Base-by-base conservation (phyloP, 2,329 filamentous ascomycete genomes). In the Domatiomyces globalis region DNA sequence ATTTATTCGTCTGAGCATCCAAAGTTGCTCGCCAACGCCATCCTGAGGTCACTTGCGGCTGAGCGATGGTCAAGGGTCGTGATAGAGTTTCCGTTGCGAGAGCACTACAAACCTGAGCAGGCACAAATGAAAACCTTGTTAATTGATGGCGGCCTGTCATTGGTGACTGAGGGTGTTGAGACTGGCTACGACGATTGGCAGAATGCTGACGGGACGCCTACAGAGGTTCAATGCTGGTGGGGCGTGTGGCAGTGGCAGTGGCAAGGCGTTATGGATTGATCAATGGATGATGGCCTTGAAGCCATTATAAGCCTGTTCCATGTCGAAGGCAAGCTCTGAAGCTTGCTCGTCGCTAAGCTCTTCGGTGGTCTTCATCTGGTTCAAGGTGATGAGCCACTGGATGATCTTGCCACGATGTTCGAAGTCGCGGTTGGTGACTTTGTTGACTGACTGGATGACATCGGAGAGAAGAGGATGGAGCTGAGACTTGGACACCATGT, bases 361-460 rank as follows among this genome's bases (percentile, higher is more conserved):
- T 63, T 96, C 89, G 1, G 87, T 88, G 7, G 89, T 92, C 64
- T 87, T 87, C 92, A 98, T 96, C 70, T 95, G 89, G 65, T 98
- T 98, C 57, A 98, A 73, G 5, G 87, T 85, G 62, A 98, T 98
- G 59, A 98, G 76, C 92, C 92, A 98, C 67, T 95, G 89, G 51
- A 98, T 88, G 61, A 98, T 96, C 76, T 96, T 95, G 61, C 86
- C 88, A 60, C 94, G 83, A 64, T 83, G 89, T 60, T 95, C 89
- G 65, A 96, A 98, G 62, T 96, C 89, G 56, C 83, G 79, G 65
- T 94, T 87, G 2, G 89, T 95, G 57, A 96, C 92, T 64, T 92
- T 92, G 70, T 96, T 96, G 57, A 95, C 90, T 2, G 87, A 89
- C 63, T 95, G 90, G 55, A 96, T 98, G 17, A 95, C 87, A 61